Base-by-base conservation (phyloP, 352 stramenopile genomes). In the Phytopythium oedochilum region DNA sequence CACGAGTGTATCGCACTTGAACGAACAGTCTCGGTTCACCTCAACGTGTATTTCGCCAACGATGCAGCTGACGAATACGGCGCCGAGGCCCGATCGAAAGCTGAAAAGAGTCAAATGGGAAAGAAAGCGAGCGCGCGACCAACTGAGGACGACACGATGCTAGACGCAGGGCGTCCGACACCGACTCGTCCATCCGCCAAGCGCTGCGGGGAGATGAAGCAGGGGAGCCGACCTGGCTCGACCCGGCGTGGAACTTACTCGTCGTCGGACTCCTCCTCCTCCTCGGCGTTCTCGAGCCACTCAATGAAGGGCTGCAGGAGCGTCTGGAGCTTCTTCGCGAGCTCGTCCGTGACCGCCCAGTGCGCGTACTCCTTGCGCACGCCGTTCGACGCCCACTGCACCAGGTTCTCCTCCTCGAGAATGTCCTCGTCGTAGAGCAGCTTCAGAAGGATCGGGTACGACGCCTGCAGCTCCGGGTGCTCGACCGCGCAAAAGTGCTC, bases 231-330 rank as follows among this genome's bases (percentile, higher is more conserved):
- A n/a, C n/a, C n/a, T n/a, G n/a, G n/a, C n/a, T n/a, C n/a, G n/a
- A n/a, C n/a, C n/a, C n/a, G n/a, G n/a, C n/a, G n/a, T n/a, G n/a
- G n/a, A n/a, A n/a, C 40, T 68, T 84, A 85, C 57, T 89, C 68
- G 53, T 86, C 73, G 34, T 92, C 86, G 11, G 86, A 85, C 39
- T 89, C 83, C 42, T 90, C 94, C 59, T 96, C 89, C 44, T 97
- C 90, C 57, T 97, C 90, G 40, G 92, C 93, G 73, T 99, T 97
- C 81, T 98, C 86, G 31, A 99, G 88, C 96, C 96, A 99, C 52
- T 97, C 93, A 40, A 98, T 87, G 57, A 99, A 98, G 5, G 95
- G 96, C 67, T 97, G 80, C 25, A 97, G 76, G 57, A 97, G 77
- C 15, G 73, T 70, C 57, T 89, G 85, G 42, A 99, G 73, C 50